Conservation (phyloP, 805 yeast genomes). For the Priceomyces castillae region DNA sequence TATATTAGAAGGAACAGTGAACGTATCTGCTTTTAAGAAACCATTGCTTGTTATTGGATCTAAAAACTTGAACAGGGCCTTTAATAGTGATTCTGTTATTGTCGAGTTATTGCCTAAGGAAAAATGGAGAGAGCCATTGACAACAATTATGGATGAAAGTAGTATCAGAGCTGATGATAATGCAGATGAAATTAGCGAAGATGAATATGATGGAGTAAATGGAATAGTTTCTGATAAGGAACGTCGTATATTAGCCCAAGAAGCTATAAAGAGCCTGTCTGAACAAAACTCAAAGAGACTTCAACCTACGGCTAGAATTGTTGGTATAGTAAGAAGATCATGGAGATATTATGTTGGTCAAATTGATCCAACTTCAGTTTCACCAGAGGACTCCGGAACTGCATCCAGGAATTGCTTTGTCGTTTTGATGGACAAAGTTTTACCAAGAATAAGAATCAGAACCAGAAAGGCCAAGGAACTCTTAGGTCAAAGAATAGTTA, state of each 20-base stretch:
- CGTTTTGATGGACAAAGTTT: slow-evolving; percentile 79
- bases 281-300: slow-evolving; percentile 43
- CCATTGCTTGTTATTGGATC: slow-evolving; percentile 83
- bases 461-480: slow-evolving; percentile 84
- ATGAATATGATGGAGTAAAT: slow-evolving; percentile 14
- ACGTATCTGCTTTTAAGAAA: slow-evolving; percentile 67
- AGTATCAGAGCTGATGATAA: slow-evolving; percentile 57
- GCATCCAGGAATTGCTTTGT: slow-evolving; percentile 80
- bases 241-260: slow-evolving; percentile 68
- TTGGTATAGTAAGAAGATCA: slow-evolving; percentile 81
- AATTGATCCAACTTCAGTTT: slow-evolving; percentile 71
- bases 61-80: slow-evolving; percentile 82
- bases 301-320: slow-evolving; percentile 93
- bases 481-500: slow-evolving; percentile 85
- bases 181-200: slow-evolving; percentile 51
- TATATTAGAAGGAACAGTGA: slow-evolving; percentile 81
- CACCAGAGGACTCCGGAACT: slow-evolving; percentile 51
- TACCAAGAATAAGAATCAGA: slow-evolving; percentile 82
- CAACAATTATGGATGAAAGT: slow-evolving; percentile 75
- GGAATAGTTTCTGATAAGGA: slow-evolving; percentile 63
- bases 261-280: slow-evolving; percentile 62
- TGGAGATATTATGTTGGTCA: slow-evolving; percentile 98
- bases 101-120: slow-evolving; percentile 83
- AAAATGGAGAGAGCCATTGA: slow-evolving; percentile 85
- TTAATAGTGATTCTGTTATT: slow-evolving; percentile 88